Evolutionary conservation across 2,329 filamentous ascomycete species (phyloP).

Genomic region (Colletotrichum paranaense): DNA sequence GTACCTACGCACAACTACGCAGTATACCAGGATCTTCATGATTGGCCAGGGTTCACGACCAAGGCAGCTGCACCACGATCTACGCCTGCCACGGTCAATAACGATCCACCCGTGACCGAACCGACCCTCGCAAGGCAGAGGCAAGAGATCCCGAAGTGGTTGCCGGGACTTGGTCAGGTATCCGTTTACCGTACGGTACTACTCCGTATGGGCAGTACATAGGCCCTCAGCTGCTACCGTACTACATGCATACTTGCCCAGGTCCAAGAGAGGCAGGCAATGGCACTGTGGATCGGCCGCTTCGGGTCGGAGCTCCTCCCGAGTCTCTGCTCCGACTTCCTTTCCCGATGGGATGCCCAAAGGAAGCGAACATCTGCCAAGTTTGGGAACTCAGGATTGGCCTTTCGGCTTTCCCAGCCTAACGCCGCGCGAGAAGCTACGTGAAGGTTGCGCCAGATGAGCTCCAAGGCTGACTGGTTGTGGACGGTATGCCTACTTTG

Average conservation of each 20-base stretch:
- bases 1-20: neutral
- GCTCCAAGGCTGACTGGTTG: neutral
- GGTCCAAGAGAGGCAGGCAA: neutral
- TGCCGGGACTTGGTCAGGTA: neutral
- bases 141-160: neutral
- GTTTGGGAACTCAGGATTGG: neutral
- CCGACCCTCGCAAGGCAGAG: neutral
- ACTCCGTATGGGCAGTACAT: neutral
- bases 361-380: neutral
- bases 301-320: slow-evolving; percentile 30
- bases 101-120: neutral
- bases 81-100: too few species aligned
- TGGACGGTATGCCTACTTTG: neutral
- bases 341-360: slow-evolving; percentile 4
- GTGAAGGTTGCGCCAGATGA: neutral
- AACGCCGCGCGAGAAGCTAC: too few species aligned
- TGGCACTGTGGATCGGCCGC: slow-evolving; percentile 1
- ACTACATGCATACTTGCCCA: too few species aligned
- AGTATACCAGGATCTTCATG: slow-evolving; percentile 3
- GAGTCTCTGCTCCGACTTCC: slow-evolving; percentile 17
- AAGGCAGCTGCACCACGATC: neutral
- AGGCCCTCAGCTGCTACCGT: neutral
- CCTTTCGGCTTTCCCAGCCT: neutral
- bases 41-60: slow-evolving; percentile 13
- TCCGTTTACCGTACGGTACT: neutral